Evolutionary conservation across 2,329 filamentous ascomycete genomes (phyloP), one percentile per base, ranked within the genome.

Genomic region (Phyllosticta capitalensis): DNA sequence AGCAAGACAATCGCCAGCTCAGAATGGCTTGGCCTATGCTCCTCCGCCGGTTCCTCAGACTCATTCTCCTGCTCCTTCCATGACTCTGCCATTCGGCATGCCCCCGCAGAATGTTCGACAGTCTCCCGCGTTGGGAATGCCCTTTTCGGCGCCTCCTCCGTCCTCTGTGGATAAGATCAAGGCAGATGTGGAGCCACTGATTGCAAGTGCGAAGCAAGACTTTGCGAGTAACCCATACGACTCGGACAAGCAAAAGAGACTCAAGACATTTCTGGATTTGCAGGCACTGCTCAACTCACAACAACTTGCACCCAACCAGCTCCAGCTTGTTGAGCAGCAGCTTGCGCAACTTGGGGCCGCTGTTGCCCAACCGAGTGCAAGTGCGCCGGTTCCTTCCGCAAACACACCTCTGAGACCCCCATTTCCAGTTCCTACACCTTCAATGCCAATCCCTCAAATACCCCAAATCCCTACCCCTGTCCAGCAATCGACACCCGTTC

Each of bases 221-320:
- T 88, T 90, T 76, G 85, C 87, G 65, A 83, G 83, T 65, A 90
- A 86, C 71, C 87, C 88, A 62, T 83, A 86, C 78, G 89, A 96
- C 78, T 75, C 80, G 74, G 83, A 84, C 74, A 81, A 90, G 70
- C 87, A 90, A 71, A 86, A 84, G 69, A 89, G 88, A 75, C 78
- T 96, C 69, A 89, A 90, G 76, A 90, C 91, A 63, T 83, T 96
- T 66, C 78, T 92, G 74, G 89, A 94, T 73, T 82, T 97, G 64
- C 90, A 95, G 76, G 84, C 81, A 65, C 83, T 92, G 65, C 78
- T 96, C 69, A 85, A 89, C 72, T 86, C 81, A 66, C 88, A 90
- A 73, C 85, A 86, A 69, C 80, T 96, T 71, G 87, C 87, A 61
- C 84, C 85, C 67, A 86, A 92, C 69, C 89, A 95, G 76, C 81